Conservation (phyloP, 2,329 filamentous ascomycete genomes). For the Penicillium nordicum region DNA sequence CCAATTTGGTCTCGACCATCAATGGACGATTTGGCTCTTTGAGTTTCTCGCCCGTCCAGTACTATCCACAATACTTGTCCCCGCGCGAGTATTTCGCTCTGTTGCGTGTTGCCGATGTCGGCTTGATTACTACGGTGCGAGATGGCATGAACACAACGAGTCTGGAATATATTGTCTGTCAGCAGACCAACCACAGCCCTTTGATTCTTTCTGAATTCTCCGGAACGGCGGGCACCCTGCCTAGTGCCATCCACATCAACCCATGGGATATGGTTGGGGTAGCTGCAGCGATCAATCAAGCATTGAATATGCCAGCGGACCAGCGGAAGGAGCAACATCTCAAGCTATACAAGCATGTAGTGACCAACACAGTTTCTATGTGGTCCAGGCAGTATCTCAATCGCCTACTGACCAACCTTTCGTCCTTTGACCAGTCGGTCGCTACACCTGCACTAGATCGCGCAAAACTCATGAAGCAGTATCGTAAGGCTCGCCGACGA, state of each 20-base stretch:
- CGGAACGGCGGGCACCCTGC: constrained; percentile 81
- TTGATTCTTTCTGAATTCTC: constrained; percentile 96
- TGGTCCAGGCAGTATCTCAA: constrained; percentile 81
- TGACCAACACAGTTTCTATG: constrained; percentile 76
- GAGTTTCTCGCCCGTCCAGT: constrained; percentile 84
- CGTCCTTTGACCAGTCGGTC: constrained; percentile 69
- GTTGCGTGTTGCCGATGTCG: constrained; percentile 84
- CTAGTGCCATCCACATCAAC: constrained; percentile 90
- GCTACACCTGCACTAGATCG: constrained; percentile 81
- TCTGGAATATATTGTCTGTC: constrained; percentile 89
- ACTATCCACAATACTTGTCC: constrained; percentile 89
- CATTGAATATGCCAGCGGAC: constrained; percentile 69
- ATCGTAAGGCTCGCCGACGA: constrained; percentile 70
- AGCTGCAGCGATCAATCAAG: constrained; percentile 75
- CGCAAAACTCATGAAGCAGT: constrained; percentile 66
- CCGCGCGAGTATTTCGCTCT: constrained; percentile 92
- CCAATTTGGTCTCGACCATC: constrained; percentile 85
- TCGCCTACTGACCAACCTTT: constrained; percentile 74
- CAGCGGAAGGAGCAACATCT: constrained; percentile 67
- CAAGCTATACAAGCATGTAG: constrained; percentile 78
- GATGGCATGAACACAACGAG: constrained; percentile 99
- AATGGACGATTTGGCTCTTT: constrained; percentile 87
- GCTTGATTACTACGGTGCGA: constrained; percentile 88
- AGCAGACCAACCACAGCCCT: constrained; percentile 80
- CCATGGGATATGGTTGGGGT: constrained; percentile 88